These are phyloP conservation scores for Botrytis tulipae DNA, from an alignment of 2,329 filamentous ascomycete species.

Conservation along the genomic window DNA sequence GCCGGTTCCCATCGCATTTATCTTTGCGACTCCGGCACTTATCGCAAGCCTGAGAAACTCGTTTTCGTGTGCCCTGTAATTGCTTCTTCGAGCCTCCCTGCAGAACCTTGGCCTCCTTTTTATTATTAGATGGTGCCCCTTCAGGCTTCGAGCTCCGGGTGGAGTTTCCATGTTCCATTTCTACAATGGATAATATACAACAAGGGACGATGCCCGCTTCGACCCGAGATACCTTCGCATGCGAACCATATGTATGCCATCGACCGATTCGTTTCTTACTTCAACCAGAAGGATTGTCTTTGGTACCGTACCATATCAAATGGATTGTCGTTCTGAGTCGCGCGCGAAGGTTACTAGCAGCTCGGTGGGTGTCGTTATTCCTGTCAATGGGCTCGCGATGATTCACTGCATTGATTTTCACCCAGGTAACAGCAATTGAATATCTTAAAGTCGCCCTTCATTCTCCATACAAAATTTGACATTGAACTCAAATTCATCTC, in stretches of 20 bases:
- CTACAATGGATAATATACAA: slow-evolving; percentile 3
- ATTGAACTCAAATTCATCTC: background rate
- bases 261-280: background rate
- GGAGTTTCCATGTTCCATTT: slow-evolving; percentile 20
- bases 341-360: background rate
- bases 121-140: slow-evolving; percentile 19
- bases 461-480: slow-evolving; percentile 9
- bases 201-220: slow-evolving; percentile 17
- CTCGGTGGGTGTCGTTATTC: background rate
- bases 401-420: background rate
- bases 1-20: slow-evolving; percentile 60
- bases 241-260: background rate
- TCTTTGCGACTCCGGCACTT: slow-evolving; percentile 55
- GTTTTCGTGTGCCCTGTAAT: slow-evolving; percentile 34
- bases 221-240: slow-evolving; percentile 9
- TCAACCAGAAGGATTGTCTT: background rate
- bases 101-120: slow-evolving; percentile 18
- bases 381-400: background rate
- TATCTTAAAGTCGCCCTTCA: background rate
- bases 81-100: slow-evolving; percentile 7
- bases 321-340: background rate
- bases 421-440: background rate
- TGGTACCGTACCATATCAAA: background rate
- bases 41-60: slow-evolving; percentile 54
- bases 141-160: slow-evolving; percentile 7